These are phyloP conservation scores for Vitis cinerea DNA, from an alignment of 164 flowering plant species.

Conservation along the genomic window DNA sequence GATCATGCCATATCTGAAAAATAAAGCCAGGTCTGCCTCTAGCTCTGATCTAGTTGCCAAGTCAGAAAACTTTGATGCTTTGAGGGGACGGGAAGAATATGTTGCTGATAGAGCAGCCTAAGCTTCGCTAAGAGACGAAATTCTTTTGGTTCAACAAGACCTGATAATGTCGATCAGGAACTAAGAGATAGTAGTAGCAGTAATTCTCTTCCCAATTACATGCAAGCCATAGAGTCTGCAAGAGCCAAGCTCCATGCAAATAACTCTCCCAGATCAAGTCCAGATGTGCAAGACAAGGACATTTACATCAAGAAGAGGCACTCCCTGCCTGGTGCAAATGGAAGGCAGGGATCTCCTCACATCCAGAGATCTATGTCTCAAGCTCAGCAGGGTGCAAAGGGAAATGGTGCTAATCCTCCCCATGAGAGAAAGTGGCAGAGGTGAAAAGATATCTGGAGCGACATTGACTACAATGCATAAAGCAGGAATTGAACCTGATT, in stretches of 20 bases:
- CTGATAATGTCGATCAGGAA: conserved; percentile 60
- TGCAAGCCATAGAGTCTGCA: conserved; percentile 98
- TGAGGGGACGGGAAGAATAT: not conserved
- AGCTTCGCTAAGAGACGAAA: conserved; percentile 44
- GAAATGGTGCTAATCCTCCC: conserved; percentile 44
- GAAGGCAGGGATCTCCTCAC: conserved; percentile 79
- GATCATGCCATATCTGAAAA: conserved; percentile 73
- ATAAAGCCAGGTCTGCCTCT: conserved; percentile 14
- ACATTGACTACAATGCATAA: too few species aligned
- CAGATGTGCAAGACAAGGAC: conserved; percentile 79
- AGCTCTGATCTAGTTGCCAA: conserved; percentile 15
- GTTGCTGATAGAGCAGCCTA: too few species aligned
- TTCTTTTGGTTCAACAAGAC: conserved; percentile 61
- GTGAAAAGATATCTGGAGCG: too few species aligned
- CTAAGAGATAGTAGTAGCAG: conserved; percentile 58
- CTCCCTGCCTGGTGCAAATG: conserved; percentile 71
- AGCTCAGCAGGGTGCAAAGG: conserved; percentile 63
- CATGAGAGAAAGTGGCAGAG: conserved; percentile 20
- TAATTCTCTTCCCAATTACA: conserved; percentile 75
- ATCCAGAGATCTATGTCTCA: conserved; percentile 67
- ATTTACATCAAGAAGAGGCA: conserved; percentile 65
- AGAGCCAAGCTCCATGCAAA: conserved; percentile 70
- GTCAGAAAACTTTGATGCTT: conserved; percentile 28
- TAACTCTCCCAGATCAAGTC: conserved; percentile 84
- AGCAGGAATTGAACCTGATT: too few species aligned